Evolutionary conservation across 139 green algal genomes (phyloP), one percentile per base, ranked within the genome.

Genomic region (Closterium sp.): DNA sequence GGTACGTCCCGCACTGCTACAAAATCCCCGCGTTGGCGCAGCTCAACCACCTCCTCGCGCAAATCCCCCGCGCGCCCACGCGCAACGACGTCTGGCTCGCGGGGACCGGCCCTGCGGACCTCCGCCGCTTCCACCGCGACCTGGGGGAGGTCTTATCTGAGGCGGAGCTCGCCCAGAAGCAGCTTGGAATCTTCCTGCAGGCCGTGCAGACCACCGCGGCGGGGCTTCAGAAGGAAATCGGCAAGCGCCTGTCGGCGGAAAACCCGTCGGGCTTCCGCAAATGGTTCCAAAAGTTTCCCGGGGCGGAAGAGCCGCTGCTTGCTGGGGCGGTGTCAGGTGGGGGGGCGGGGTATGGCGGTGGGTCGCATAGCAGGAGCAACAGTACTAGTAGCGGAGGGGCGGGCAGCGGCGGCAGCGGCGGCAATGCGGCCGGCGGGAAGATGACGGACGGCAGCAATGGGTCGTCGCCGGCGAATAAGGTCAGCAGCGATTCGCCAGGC

Each of bases 1-100:
- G 83, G 83, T 86, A 86, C 83, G 21, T 34, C 83, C 6, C 83
- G 19, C 83, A 86, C 83, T 86, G 83, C 83, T 86, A 86, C 83
- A 32, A 33, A 9, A 86, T 86, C 83, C 83, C 83, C 30, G 83
- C 83, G 25, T 32, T 86, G 83, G 83, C 83, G 30, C 30, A 32
- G 25, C 83, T 86, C 83, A 86, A 86, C 83, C 30, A 33, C 83
- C 83, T 86, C 7, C n/a, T 86, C 19, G 83, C 83, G 30, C 30
- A 32, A 33, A 33, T 86, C 30, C 83, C n/a, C 30, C 30, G 7
- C 83, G 83, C 83, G 83, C 83, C 83, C 30, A 86, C 83, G 83
- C n/a, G 83, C 19, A 32, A 34, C 83, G 83, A 34, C 8, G 30
- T 86, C 30, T 32, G 30, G 83, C 30, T 32, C 30, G 30, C 83